Evolutionary conservation across 139 green algal genomes (phyloP).

Genomic region (Chlamydomonas asymmetrica): DNA sequence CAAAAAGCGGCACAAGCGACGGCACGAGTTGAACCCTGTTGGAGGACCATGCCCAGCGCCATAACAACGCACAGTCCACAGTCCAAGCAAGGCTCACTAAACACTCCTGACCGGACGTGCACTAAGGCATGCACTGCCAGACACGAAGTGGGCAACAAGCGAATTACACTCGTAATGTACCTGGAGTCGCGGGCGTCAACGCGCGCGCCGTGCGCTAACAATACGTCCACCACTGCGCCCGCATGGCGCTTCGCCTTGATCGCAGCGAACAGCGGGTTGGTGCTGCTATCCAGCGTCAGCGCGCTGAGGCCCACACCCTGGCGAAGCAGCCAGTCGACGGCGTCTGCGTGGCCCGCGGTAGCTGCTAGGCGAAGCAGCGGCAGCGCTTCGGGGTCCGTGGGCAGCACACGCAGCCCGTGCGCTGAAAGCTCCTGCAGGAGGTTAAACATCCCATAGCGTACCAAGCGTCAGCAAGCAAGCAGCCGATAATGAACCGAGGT

Average conservation of each 20-base stretch:
- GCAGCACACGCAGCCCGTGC: neutral
- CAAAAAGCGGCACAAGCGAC: no score
- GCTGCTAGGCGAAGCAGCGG: constrained; percentile 32
- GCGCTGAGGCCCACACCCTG: constrained; percentile 14
- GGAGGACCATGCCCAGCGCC: neutral
- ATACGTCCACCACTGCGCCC: constrained; percentile 9
- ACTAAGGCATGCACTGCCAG: neutral
- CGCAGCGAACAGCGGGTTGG: constrained; percentile 29
- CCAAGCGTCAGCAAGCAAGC: no score
- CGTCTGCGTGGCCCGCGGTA: constrained; percentile 10
- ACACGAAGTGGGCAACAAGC: neutral
- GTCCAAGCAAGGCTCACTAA: neutral
- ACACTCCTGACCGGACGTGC: neutral
- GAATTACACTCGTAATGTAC: neutral
- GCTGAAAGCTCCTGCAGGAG: constrained; percentile 1
- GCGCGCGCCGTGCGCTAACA: constrained; percentile 16
- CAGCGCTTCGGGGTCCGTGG: constrained; percentile 1
- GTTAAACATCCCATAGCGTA: no score
- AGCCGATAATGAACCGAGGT: no score
- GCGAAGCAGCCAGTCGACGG: constrained; percentile 34
- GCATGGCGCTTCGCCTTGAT: constrained; percentile 7
- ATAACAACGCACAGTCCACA: neutral
- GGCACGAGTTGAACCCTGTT: neutral
- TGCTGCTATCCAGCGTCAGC: neutral
- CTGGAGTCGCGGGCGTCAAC: constrained; percentile 24